Base-by-base conservation (phyloP, 495 filamentous ascomycete species). In the Aspergillus hancockii region DNA sequence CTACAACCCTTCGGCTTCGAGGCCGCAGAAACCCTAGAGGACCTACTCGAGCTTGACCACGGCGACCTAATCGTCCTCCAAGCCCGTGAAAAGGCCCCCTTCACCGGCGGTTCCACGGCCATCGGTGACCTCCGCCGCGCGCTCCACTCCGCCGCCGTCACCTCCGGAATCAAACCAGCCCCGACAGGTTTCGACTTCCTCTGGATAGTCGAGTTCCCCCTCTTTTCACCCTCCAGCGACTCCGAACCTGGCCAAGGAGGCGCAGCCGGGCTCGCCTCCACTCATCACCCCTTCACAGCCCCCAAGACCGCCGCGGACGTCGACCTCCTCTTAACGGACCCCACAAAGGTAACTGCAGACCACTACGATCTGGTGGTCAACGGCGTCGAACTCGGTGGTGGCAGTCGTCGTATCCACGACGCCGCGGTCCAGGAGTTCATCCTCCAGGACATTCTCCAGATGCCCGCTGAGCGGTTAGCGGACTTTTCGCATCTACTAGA, bases 321-420 rank as follows among this genome's bases (percentile, higher is more conserved):
- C 28, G 86, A 90, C 45, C 68, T 92, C 2, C 83, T 97, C 10
- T 72, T 82, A 19, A 86, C 83, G 6, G 79, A 91, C 54, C 95
- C 94, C 2, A 78, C 88, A 10, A 73, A 81, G 57, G 92, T 83
- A 0, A 81, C 80, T 38, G 93, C 84, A 1, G 92, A 96, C 68
- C 90, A 95, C 70, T 98, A 96, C 70, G 94, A 98, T 66, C 81
- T 98, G 16, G 94, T 98, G 13, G 83, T 98, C 57, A 98, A 98
- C 67, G 94, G 94, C 16, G 85, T 97, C 14, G 94, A 98, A 71
- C 82, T 98, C 28, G 94, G 94, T 43, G 94, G 94, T 13, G 94
- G 94, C 10, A 95, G 90, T 71, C 83, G 89, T 12, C 91, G 94
- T 79, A 97, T 98, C 57, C 94, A 98, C 74, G 81, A 90, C 65